Conservation (phyloP, 257 asterid species). For the Solanum ossicruentum region DNA sequence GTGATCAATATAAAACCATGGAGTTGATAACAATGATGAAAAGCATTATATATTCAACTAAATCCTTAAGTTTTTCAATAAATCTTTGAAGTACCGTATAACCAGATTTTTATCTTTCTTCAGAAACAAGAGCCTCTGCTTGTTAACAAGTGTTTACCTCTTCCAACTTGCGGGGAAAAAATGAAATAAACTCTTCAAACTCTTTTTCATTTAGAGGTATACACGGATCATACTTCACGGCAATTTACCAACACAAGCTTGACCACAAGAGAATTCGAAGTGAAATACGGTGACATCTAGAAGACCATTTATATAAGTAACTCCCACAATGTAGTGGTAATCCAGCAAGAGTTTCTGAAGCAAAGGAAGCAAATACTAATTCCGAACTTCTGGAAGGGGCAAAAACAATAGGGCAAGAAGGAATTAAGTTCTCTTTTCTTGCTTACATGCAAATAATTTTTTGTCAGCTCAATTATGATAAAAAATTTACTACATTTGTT, state of each 20-base stretch:
- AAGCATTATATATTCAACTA: background rate
- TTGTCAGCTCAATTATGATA: background rate
- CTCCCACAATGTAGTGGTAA: background rate
- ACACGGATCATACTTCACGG: background rate
- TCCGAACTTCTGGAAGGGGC: background rate
- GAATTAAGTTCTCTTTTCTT: background rate
- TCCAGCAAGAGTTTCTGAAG: background rate
- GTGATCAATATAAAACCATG: background rate
- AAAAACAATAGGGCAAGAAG: background rate
- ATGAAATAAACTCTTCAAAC: background rate
- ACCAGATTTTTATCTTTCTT: background rate
- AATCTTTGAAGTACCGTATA: background rate
- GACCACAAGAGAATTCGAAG: background rate
- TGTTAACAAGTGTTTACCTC: background rate
- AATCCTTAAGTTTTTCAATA: background rate
- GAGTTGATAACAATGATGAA: background rate
- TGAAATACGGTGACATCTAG: background rate
- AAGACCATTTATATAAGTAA: background rate
- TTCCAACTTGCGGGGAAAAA: background rate
- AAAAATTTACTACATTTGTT: background rate
- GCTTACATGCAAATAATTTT: background rate
- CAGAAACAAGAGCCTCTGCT: background rate
- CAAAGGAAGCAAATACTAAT: background rate
- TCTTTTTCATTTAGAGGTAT: background rate
- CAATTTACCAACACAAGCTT: background rate